Base-by-base conservation (phyloP, 345 rosid species). In the Camelina neglecta region DNA sequence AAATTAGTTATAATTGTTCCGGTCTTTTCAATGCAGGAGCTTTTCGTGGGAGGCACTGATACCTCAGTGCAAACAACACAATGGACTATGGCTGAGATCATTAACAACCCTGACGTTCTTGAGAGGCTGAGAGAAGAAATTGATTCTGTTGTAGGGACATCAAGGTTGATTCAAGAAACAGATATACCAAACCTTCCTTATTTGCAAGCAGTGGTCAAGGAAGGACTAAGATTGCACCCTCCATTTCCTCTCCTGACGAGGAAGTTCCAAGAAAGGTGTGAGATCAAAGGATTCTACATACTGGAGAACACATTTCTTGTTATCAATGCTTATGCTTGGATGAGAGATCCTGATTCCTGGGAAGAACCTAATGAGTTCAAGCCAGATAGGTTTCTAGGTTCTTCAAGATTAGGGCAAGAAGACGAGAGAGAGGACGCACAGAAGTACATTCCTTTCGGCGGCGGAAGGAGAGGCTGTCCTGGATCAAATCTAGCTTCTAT, bases 311-410 rank as follows among this genome's bases (percentile, higher is more conserved):
- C 61, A 57, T 29, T 35, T 8, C 62, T 58, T 58, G 42, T 58
- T 33, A 33, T 58, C 7, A 58, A 58, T 58, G 62, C 62, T 31
- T 58, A 58, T n/a, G 62, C 62, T 31, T 35, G 38, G 13, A 58
- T 58, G 62, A 58, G 62, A 31, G 16, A 58, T 58, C 62, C 62
- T 33, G 42, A 58, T 8, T 58, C 62, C 7, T 58, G 62, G 62
- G 62, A 58, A 33, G 62, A 58, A 15, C 62, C 62, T n/a, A 4
- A n/a, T 31, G 42, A 58, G 42, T 58, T 58, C 35, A 58, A 58
- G 23, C 62, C 62, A 4, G 62, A 58, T 41, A 58, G 62, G 62
- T 58, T 58, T 57, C 42, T 58, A 15, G 23, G 12, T 33, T 3
- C 42, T 15, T 58, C 62, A 58, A 58, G 42, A 15, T n/a, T 16